A percentile compares a stretch with the other conserved stretches of the same genome.
Conservation (phyloP, 306 rosid species). For the Hippophae tibetana region DNA sequence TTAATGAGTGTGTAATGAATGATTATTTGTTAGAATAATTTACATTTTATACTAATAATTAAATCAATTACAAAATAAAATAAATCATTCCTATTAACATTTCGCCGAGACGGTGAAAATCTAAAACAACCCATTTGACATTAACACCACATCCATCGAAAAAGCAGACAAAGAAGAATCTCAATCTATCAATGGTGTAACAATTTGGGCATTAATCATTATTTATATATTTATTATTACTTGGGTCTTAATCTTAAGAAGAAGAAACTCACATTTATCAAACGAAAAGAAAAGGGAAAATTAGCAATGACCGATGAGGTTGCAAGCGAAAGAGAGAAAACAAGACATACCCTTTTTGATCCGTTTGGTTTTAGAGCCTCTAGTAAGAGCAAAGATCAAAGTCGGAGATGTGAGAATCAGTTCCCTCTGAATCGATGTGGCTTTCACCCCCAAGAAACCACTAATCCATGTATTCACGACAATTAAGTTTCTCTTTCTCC, state of each 20-base stretch:
- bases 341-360: conserved; percentile 10
- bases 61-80: too few species aligned
- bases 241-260: too few species aligned
- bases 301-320: neutral
- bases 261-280: neutral
- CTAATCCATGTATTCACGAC: too few species aligned
- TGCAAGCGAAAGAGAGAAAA: neutral
- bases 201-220: too few species aligned
- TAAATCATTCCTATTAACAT: too few species aligned
- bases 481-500: too few species aligned
- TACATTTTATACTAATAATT: too few species aligned
- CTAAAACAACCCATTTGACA: neutral
- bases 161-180: neutral
- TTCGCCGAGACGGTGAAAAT: neutral
- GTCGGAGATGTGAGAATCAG: conserved; percentile 1
- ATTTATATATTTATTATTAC: neutral
- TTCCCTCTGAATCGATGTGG: neutral
- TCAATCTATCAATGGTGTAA: neutral
- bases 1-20: too few species aligned
- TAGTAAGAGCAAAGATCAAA: neutral
- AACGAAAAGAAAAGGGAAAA: neutral
- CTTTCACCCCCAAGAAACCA: too few species aligned
- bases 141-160: neutral
- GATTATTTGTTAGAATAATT: too few species aligned
- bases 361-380: neutral